A percentile compares a stretch with the other conserved stretches of the same genome.
phyloP scores from a whole-genome alignment of 305 asterid genomes.

The Plantago rigida region DNA sequence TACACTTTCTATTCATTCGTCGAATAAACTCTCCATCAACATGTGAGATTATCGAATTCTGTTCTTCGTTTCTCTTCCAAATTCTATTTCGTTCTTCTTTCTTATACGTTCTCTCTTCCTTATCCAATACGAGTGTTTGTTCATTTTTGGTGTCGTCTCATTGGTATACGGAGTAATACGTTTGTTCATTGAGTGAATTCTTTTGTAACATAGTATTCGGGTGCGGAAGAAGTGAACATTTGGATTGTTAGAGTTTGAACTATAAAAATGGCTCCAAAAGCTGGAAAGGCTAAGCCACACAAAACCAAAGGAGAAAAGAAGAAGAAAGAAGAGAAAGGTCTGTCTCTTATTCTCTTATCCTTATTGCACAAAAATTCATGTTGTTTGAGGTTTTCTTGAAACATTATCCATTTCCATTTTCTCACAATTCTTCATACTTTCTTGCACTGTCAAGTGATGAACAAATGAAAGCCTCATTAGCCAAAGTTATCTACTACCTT shows the following conservation, averaged over 20 bases:
- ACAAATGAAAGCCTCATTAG: not conserved
- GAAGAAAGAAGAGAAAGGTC: constrained; percentile 89
- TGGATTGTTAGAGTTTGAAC: not conserved
- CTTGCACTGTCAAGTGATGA: too few relatives aligned
- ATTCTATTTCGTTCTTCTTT: not conserved
- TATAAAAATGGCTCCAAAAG: constrained; percentile 65
- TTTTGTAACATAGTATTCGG: not conserved
- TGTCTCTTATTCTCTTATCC: constrained; percentile 10
- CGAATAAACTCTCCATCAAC: not conserved
- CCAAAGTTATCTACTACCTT: not conserved
- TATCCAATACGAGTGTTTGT: too few relatives aligned
- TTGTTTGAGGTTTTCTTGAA: not conserved
- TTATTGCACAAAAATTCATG: not conserved
- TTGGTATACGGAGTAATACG: too few relatives aligned
- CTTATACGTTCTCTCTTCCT: not conserved
- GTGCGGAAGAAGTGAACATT: not conserved
- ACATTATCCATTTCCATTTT: not conserved
- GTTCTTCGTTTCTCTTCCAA: not conserved
- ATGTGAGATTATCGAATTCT: constrained; percentile 19
- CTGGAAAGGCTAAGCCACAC: constrained; percentile 61
- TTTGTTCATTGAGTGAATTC: not conserved
- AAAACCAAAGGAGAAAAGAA: constrained; percentile 69
- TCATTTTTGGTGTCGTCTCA: too few relatives aligned
- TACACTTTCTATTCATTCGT: constrained; percentile 16
- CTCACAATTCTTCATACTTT: not conserved